Evolutionary conservation across 768 basidiomycete genomes (phyloP), one percentile per base, ranked within the genome.

Genomic region (Rhodotorula diobovata): DNA sequence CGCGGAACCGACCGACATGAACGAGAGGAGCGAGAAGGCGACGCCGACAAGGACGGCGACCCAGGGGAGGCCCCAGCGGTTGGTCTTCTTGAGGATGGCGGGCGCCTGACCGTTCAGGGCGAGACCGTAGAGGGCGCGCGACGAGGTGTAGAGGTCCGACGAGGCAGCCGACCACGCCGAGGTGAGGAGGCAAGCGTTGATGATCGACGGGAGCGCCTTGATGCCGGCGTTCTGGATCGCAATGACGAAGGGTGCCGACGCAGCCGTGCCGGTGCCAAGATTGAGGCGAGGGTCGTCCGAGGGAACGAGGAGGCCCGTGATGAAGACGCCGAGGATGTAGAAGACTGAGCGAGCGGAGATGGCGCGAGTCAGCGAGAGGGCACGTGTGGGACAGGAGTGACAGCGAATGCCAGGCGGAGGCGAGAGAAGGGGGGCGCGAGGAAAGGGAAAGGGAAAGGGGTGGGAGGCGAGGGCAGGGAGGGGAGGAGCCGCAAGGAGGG

Each of bases 151-250:
- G 21, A 82, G 71, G 72, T 79, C 80, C 56, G 76, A 76, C 32
- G 76, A 78, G n/a, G 79, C 80, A 43, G 81, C 79, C 32, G 81
- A 81, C 78, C 79, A 81, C 50, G 81, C 81, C 4, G 81, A 81
- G 41, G 81, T 81, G 58, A 82, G 75, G 66, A 79, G 78, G 53
- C 79, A 78, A 18, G 78, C 80, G 79, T 82, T 83, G 78, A 83
- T 79, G 74, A 83, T 78, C 18, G 76, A 77, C n/a, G 81, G 81
- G 8, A 82, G 74, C n/a, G 71, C 80, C 63, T 78, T 80, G 77
- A 82, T 82, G 39, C 82, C 81, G 62, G 81, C 78, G 54, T 77
- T 74, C 63, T 77, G 60, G 72, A 82, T 81, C 63, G 82, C 82
- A 53, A 61, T 56, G 61, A 82, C 74, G 65, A 70, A 72, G 25